Conservation (phyloP, 2,329 filamentous ascomycete species). For the Gyromitra esculenta region DNA sequence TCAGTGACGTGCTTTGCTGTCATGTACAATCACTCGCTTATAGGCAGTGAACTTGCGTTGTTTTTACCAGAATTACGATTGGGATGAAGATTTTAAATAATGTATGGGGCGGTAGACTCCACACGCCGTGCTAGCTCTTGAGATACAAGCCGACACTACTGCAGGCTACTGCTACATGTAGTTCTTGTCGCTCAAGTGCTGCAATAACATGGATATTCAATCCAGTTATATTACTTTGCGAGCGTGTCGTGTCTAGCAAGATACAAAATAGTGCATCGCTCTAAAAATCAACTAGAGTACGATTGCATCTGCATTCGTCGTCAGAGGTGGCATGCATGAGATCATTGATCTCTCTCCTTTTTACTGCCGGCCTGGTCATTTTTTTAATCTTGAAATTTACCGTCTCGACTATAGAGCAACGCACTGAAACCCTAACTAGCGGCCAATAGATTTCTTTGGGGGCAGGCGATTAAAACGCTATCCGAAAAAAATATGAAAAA, state of each 20-base stretch:
- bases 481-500: not conserved
- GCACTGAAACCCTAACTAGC: not conserved
- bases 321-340: conserved; percentile 13
- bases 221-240: conserved; percentile 1
- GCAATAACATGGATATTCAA: conserved; percentile 1
- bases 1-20: not conserved
- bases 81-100: not conserved
- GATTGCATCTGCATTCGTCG: conserved; percentile 7
- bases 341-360: conserved; percentile 5
- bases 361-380: conserved; percentile 2
- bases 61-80: not conserved
- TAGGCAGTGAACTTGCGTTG: not conserved
- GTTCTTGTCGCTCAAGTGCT: not conserved
- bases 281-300: conserved; percentile 9
- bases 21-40: conserved; percentile 35
- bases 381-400: conserved; percentile 6
- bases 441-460: not conserved
- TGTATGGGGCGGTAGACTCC: not conserved
- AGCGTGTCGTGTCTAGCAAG: conserved; percentile 1
- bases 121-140: not conserved
- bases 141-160: conserved; percentile 4
- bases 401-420: not conserved
- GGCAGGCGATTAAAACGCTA: not conserved
- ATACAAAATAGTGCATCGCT: conserved; percentile 14
- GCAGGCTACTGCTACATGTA: not conserved